phyloP scores from a whole-genome alignment of 2,329 filamentous ascomycete species.

The Fusarium newnesense region DNA sequence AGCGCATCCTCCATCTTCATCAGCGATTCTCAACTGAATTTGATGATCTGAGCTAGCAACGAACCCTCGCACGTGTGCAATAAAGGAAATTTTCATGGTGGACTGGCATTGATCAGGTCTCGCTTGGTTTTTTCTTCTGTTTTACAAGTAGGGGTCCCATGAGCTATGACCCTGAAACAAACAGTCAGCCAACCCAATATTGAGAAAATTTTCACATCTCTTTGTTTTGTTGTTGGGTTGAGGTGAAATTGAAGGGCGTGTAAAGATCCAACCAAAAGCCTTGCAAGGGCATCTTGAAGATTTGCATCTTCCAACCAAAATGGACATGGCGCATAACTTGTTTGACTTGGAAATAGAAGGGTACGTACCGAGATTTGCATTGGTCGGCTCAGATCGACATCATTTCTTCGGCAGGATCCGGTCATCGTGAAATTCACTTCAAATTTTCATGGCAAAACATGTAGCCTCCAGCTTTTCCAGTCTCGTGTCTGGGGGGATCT shows the following conservation, averaged over 20 bases:
- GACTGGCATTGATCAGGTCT: constrained; percentile 1
- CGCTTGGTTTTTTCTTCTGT: background rate
- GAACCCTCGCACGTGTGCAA: constrained; percentile 2
- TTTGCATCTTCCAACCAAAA: constrained; percentile 13
- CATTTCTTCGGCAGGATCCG: constrained; percentile 42
- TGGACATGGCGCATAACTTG: constrained; percentile 15
- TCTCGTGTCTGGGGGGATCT: constrained; percentile 10
- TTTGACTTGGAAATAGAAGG: background rate
- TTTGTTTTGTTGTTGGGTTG: constrained; percentile 3
- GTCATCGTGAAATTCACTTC: constrained; percentile 8
- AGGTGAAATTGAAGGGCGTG: constrained; percentile 17
- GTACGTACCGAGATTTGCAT: constrained; percentile 11
- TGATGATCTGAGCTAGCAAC: constrained; percentile 32
- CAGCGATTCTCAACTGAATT: constrained; percentile 32
- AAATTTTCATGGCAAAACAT: constrained; percentile 3
- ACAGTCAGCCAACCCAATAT: background rate
- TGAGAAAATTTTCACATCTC: background rate
- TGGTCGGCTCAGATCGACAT: constrained; percentile 41
- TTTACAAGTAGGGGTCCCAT: constrained; percentile 4
- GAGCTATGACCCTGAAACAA: constrained; percentile 18
- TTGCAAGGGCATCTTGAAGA: constrained; percentile 4
- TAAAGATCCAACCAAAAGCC: constrained; percentile 19
- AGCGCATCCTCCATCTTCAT: constrained; percentile 28
- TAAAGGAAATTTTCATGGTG: constrained; percentile 27
- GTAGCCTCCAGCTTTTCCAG: constrained; percentile 17